Percentiles rank a stretch among this genome's conserved stretches.
Conservation (phyloP, 164 flowering plant genomes). For the Tetracentron sinense region DNA sequence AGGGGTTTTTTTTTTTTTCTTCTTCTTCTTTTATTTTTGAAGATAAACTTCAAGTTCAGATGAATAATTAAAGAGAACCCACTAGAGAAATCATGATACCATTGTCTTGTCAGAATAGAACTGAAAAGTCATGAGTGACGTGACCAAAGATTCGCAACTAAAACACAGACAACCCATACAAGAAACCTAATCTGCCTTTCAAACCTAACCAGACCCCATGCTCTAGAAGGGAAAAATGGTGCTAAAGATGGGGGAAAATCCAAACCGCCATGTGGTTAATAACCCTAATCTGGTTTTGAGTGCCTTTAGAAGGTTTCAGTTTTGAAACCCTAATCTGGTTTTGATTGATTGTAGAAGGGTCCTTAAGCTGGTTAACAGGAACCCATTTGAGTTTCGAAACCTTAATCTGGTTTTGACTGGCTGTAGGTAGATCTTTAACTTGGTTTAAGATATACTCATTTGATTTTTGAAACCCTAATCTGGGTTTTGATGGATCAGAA, state of each 20-base stretch:
- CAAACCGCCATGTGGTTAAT: neutral
- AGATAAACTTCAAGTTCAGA: conserved; percentile 9
- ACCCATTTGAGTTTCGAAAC: conserved; percentile 4
- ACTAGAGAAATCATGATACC: conserved; percentile 20
- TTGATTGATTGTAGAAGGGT: conserved; percentile 4
- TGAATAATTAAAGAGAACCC: conserved; percentile 2
- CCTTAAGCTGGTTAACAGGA: neutral
- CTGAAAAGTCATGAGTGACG: conserved; percentile 37
- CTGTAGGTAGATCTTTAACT: neutral
- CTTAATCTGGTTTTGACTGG: conserved; percentile 3
- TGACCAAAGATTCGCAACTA: conserved; percentile 41
- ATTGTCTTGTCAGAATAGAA: conserved; percentile 34
- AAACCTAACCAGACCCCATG: conserved; percentile 14
- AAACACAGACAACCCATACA: conserved; percentile 11
- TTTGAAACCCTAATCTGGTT: conserved; percentile 8
- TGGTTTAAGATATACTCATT: neutral
- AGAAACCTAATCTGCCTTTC: conserved; percentile 12
- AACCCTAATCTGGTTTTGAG: conserved; percentile 12
- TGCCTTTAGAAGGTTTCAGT: neutral
- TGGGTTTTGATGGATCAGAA: neutral
- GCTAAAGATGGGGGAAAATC: conserved; percentile 3
- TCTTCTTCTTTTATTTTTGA: conserved; percentile 13
- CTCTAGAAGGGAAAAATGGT: conserved; percentile 13
- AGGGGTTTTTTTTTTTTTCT: neutral
- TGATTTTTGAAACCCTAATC: conserved; percentile 7